Conservation (phyloP, 768 basidiomycete genomes). For the Boletus fagicola region DNA sequence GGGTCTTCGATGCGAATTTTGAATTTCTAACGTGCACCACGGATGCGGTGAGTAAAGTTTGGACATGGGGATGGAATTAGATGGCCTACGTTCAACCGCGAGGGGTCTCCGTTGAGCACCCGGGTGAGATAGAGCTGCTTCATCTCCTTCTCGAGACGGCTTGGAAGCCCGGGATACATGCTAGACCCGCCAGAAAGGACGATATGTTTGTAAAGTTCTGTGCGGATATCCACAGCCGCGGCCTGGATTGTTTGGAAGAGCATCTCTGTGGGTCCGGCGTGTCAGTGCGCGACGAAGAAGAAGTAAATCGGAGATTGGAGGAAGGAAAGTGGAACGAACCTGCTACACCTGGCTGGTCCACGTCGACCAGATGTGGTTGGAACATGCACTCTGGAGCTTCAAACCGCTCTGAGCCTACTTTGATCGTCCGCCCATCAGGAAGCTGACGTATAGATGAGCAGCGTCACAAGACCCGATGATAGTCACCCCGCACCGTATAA, state of each 20-base stretch:
- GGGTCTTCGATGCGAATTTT: constrained; percentile 99
- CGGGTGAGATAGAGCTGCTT: constrained; percentile 95
- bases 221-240: constrained; percentile 84
- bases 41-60: not conserved
- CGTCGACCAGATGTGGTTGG: constrained; percentile 95
- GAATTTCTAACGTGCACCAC: constrained; percentile 74
- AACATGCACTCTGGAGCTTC: constrained; percentile 99
- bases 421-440: constrained; percentile 93
- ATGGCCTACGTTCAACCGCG: constrained; percentile 76
- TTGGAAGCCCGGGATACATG: constrained; percentile 98
- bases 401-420: constrained; percentile 97
- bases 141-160: constrained; percentile 98
- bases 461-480: not conserved
- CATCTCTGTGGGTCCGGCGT: constrained; percentile 59
- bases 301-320: not conserved
- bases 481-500: constrained; percentile 70
- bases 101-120: constrained; percentile 81
- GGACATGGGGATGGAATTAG: not conserved
- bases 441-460: constrained; percentile 48
- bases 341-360: constrained; percentile 96
- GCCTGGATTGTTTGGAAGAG: constrained; percentile 93
- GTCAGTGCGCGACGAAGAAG: not conserved
- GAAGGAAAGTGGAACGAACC: constrained; percentile 46
- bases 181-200: constrained; percentile 97
- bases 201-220: constrained; percentile 96